Percentiles rank a stretch among this genome's conserved stretches.
Evolutionary conservation across 768 basidiomycete species (phyloP).

Genomic region (Phanerochaete sordida): DNA sequence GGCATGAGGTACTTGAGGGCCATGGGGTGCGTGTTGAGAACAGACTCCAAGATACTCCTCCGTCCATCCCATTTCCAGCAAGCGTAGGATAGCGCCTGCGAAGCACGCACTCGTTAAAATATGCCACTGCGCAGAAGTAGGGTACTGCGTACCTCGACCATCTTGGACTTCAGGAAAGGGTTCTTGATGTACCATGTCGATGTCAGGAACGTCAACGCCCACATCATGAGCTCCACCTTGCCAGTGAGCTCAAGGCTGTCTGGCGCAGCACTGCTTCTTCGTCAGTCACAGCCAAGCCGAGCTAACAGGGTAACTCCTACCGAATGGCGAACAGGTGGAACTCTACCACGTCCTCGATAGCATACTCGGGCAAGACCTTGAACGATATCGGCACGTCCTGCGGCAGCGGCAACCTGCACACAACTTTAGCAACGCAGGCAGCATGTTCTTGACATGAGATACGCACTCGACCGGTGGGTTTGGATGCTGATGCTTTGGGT

Average conservation of each 20-base stretch:
- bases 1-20: constrained; percentile 89
- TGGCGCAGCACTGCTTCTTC: constrained; percentile 49
- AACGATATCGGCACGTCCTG: constrained; percentile 82
- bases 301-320: constrained; percentile 39
- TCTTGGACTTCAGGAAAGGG: constrained; percentile 94
- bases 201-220: constrained; percentile 85
- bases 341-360: constrained; percentile 91
- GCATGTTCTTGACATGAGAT: background rate
- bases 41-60: constrained; percentile 72
- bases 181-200: constrained; percentile 99
- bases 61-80: constrained; percentile 63
- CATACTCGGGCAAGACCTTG: constrained; percentile 88
- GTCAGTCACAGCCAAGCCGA: background rate
- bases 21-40: constrained; percentile 80
- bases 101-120: background rate
- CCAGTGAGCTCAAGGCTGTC: constrained; percentile 82
- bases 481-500: constrained; percentile 78
- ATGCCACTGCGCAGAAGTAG: background rate
- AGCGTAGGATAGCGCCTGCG: constrained; percentile 60
- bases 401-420: constrained; percentile 76
- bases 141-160: constrained; percentile 58
- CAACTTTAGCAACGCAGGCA: background rate
- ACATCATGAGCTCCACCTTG: constrained; percentile 82
- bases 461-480: constrained; percentile 62
- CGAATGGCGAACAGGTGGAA: constrained; percentile 81